Evolutionary conservation across 495 filamentous ascomycete genomes (phyloP).

Genomic region (Penicillium dipodomyicola): DNA sequence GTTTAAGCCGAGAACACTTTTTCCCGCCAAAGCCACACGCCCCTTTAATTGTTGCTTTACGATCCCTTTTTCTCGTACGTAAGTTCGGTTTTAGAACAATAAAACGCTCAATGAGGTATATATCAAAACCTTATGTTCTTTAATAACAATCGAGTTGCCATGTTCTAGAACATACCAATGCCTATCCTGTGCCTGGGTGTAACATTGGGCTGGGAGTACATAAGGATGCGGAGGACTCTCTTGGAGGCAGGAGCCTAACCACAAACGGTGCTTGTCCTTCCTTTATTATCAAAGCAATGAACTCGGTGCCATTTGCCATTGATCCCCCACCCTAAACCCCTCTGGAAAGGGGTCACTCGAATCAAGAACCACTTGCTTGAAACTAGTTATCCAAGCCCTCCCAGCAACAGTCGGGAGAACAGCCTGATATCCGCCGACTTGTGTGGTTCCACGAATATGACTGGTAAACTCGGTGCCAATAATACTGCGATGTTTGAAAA

Average conservation of each 20-base stretch:
- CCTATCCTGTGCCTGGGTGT: neutral
- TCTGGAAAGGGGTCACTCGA: conserved; percentile 33
- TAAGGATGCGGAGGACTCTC: neutral
- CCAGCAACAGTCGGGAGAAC: conserved; percentile 35
- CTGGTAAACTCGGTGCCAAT: conserved; percentile 31
- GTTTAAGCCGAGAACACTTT: neutral
- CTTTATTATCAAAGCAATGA: neutral
- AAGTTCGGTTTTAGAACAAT: neutral
- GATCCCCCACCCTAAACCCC: conserved; percentile 33
- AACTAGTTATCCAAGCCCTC: conserved; percentile 36
- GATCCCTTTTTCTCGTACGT: neutral
- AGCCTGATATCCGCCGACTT: conserved; percentile 28
- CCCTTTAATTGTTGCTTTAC: neutral
- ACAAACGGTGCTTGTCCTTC: neutral
- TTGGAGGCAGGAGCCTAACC: neutral
- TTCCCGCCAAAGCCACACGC: neutral
- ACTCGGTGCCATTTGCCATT: conserved; percentile 26
- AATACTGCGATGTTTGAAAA: conserved; percentile 32
- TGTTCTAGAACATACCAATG: neutral
- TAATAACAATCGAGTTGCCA: neutral
- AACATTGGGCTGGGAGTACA: neutral
- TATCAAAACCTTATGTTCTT: neutral
- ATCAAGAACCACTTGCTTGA: conserved; percentile 34
- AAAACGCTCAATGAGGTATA: neutral
- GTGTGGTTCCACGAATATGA: conserved; percentile 29